phyloP scores from a whole-genome alignment of 306 rosid genomes.

The Abrus precatorius region DNA sequence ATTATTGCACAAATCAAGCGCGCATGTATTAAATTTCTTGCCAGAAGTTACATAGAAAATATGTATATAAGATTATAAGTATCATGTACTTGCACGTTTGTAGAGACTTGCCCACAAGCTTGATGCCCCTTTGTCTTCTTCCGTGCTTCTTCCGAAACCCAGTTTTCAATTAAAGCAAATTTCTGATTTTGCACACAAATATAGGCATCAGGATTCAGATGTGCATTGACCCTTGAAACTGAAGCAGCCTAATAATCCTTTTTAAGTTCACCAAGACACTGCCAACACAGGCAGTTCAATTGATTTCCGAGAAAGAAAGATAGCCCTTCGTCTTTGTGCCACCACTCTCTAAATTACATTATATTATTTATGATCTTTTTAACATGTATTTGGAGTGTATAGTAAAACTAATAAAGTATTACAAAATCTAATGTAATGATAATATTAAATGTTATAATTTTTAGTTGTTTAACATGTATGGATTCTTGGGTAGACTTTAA shows the following conservation, averaged over 20 bases:
- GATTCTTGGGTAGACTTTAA: too few relatives aligned
- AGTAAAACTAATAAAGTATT: too few relatives aligned
- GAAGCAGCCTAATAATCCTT: slow-evolving; percentile 39
- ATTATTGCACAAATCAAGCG: neutral
- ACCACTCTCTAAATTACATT: slow-evolving; percentile 23
- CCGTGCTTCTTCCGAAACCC: slow-evolving; percentile 8
- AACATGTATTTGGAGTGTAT: too few relatives aligned
- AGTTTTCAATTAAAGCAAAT: slow-evolving; percentile 30
- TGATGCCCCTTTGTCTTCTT: neutral
- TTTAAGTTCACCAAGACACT: slow-evolving; percentile 44
- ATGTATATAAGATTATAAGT: neutral
- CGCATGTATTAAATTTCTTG: neutral
- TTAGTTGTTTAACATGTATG: too few relatives aligned
- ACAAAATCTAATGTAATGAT: too few relatives aligned
- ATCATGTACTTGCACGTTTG: neutral
- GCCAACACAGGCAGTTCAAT: slow-evolving; percentile 41
- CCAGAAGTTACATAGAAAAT: neutral
- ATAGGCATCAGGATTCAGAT: slow-evolving; percentile 38
- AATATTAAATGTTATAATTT: too few relatives aligned
- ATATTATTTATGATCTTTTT: too few relatives aligned
- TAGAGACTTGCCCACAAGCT: neutral
- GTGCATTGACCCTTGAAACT: slow-evolving; percentile 39
- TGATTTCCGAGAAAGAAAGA: slow-evolving; percentile 45
- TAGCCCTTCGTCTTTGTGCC: slow-evolving; percentile 42
- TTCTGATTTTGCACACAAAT: slow-evolving; percentile 30